These are phyloP conservation scores for Oropetium thomaeum DNA, from an alignment of 176 grass and related monocot genomes.

Conservation along the genomic window DNA sequence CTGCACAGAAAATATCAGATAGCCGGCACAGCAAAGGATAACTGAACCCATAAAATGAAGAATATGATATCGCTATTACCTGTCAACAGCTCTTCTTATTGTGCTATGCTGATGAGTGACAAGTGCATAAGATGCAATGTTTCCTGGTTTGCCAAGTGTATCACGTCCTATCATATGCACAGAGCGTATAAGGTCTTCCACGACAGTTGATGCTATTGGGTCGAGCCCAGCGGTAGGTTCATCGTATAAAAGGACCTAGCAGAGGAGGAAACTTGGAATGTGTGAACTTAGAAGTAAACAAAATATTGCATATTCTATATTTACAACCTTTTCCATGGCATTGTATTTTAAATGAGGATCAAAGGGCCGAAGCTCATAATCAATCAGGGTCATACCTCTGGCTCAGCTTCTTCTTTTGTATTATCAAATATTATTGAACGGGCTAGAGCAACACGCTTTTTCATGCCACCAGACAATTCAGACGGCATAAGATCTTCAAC, in stretches of 20 bases:
- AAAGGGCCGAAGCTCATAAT: conserved; percentile 13
- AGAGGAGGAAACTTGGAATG: conserved; percentile 13
- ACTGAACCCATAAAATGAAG: neutral
- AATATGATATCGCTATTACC: conserved; percentile 38
- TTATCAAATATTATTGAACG: conserved; percentile 95
- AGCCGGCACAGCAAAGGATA: neutral
- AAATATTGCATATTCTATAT: neutral
- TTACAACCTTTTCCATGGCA: neutral
- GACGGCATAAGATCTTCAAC: conserved; percentile 90
- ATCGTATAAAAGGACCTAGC: conserved; percentile 85
- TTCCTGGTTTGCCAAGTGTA: conserved; percentile 67
- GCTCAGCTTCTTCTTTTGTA: conserved; percentile 78
- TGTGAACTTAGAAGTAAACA: neutral
- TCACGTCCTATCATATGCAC: conserved; percentile 69
- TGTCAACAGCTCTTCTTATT: conserved; percentile 90
- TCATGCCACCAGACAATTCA: conserved; percentile 97
- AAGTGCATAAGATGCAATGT: conserved; percentile 79
- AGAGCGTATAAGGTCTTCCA: conserved; percentile 94
- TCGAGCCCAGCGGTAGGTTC: conserved; percentile 96
- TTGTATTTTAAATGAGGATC: conserved; percentile 5
- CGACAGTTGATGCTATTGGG: conserved; percentile 93
- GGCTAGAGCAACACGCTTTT: conserved; percentile 98
- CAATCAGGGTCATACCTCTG: conserved; percentile 61
- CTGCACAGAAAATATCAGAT: conserved; percentile 40
- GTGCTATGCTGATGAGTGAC: conserved; percentile 99